Evolutionary conservation across 106 monocot genomes (phyloP), one percentile per base, ranked within the genome.

Genomic region (Phalaenopsis aphrodite): DNA sequence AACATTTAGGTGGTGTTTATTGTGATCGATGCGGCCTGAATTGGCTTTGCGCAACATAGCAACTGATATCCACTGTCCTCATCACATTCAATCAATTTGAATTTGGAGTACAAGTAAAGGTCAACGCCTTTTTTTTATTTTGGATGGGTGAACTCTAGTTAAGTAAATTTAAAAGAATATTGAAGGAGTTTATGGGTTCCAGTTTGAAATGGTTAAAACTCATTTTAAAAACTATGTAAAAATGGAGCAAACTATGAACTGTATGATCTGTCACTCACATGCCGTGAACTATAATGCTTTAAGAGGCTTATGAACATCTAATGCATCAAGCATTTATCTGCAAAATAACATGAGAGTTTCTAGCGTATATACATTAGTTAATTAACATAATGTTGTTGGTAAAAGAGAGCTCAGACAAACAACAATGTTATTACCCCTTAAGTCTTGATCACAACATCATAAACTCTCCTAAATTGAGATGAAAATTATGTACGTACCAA

Each of bases 401-500:
- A 69, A 38, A 41, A 8, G 30, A 9, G n/a, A 69, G 2, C 14
- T 39, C 3, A n/a, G 38, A 80, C 5, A 80, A 17, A 72, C 7
- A 6, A 17, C 15, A 55, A 9, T 55, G 21, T 48, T 48, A 0
- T 19, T 3, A 21, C 18, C 21, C 8, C 61, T 7, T 5, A 81
- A 72, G 21, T 58, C 47, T 49, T 80, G 42, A 58, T 81, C 49
- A 55, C 12, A 77, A 24, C 23, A 55, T 52, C 77, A 77, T 39
- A 36, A 1, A 77, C 43, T 74, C 7, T 43, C 3, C 43, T 55
- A 48, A 45, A 55, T 36, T 52, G 36, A 77, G 21, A 49, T 24
- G 11, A 48, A 43, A 48, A 76, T 6, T 78, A 42, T 15, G 65
- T 81, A 84, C 77, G 72, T 88, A 94, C 94, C 88, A 94, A 38